Evolutionary conservation across 2,329 filamentous ascomycete genomes (phyloP), one percentile per base, ranked within the genome.

Genomic region (Monosporascus sp.): DNA sequence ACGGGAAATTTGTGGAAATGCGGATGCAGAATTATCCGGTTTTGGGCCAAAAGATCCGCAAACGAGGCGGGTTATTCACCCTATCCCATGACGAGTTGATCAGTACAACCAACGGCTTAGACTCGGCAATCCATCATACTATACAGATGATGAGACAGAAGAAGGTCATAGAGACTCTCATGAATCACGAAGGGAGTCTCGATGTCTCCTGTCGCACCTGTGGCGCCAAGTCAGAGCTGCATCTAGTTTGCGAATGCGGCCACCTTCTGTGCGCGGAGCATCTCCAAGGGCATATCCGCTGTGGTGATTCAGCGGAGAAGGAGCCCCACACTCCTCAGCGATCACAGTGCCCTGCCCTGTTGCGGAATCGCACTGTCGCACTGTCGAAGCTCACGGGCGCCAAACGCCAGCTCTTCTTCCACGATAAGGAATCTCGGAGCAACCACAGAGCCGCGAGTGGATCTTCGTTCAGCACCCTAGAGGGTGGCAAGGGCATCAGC

Each of bases 241-340:
- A 51, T 4, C 49, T 68, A 11, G 56, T 68, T 24, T 53, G 56
- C 14, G 56, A 61, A n/a, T 69, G 66, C 50, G 66, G 66, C 7
- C 66, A 69, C 47, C 48, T 67, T 2, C 47, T 69, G 11, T 69
- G 66, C 52, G 36, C 41, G 2, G 36, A 52, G 2, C 60, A 65
- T 40, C 24, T 52, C 7, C 16, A 36, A 2, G 43, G 26, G 19
- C 38, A 19, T 1, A 44, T 34, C 14, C 17, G 24, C 22, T 68
- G 66, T 50, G 62, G 63, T 9, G 51, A 56, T 7, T 46, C 43
- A 7, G 22, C 14, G n/a, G 43, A 17, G 8, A 46, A 20, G 27
- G 3, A 34, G 20, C 1, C 5, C 16, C 6, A 24, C 20, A 14
- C 22, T 34, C 11, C 37, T 38, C 17, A 56, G 8, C 14, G 11